Evolutionary conservation across 495 filamentous ascomycete species (phyloP), one percentile per base, ranked within the genome.

Genomic region (Sordaria brevicollis): DNA sequence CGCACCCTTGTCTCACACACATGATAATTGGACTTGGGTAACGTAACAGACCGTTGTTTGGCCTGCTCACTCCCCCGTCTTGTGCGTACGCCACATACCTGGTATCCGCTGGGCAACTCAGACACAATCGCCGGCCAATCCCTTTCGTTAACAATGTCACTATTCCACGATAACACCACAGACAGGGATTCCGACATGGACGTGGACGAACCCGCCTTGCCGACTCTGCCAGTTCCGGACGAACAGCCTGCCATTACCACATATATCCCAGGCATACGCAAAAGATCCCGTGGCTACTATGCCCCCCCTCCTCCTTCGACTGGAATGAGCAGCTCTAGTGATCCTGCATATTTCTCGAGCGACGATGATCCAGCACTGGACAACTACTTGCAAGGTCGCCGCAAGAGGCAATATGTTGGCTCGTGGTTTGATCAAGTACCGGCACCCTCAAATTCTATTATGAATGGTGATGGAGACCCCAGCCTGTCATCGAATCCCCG

Each of bases 291-390:
- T 69, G 68, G 67, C 62, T 19, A 11, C 11, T 31, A 73, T 57
- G 67, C 72, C 72, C 71, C 77, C 74, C 67, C 71, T 35, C 11
- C 73, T 66, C 71, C 77, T 76, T 67, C 71, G 31, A 10, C 73
- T 67, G 31, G 17, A 54, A 39, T 76, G 39, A 74, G 77, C 34
- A 79, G 81, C 35, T 92, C 91, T 34, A 93, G 90, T 73, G 91
- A 93, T 73, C 89, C 90, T 4, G 88, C 91, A 11, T 74, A 92
- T 5, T 94, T 94, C 79, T 92, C 90, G 0, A 92, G 90, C 72
- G 91, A 94, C 70, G 91, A 94, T 71, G 86, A 90, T 57, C 89
- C 90, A 7, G 84, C 86, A 0, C 74, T 91, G n/a, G 91, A 93
- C 70, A 91, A 92, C 70, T 93, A 94, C 76, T 72, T 74, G 0